phyloP scores from a whole-genome alignment of 2,329 filamentous ascomycete genomes.

The Juglanconis sp. region DNA sequence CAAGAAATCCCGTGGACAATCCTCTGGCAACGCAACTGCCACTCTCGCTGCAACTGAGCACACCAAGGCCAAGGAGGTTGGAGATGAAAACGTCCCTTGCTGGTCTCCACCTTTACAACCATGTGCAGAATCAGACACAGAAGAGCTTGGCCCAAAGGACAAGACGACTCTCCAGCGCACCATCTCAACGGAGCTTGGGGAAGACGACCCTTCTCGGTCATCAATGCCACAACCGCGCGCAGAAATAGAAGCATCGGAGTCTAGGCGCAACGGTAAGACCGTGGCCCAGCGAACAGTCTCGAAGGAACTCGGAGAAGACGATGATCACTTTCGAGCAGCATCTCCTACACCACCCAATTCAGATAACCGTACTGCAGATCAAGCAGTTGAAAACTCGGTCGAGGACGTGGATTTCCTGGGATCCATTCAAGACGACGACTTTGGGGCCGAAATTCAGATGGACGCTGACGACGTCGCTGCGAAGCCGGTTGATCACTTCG shows the following conservation, averaged over 20 bases:
- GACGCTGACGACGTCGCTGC: not conserved
- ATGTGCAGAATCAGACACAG: not conserved
- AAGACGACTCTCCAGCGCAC: not conserved
- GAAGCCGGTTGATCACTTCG: not conserved
- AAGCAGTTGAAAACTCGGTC: not conserved
- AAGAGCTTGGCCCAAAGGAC: not conserved
- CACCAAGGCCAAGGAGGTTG: not conserved
- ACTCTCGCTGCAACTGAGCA: not conserved
- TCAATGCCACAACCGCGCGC: not conserved
- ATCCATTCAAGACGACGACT: not conserved
- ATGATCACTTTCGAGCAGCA: not conserved
- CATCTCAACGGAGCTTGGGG: not conserved
- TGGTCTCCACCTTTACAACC: not conserved
- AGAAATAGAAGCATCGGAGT: not conserved
- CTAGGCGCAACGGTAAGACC: not conserved
- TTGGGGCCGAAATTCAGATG: not conserved
- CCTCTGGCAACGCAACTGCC: not conserved
- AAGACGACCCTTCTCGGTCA: not conserved
- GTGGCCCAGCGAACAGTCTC: not conserved
- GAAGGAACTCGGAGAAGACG: conserved; percentile 7
- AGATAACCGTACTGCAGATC: not conserved
- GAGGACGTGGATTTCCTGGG: not conserved
- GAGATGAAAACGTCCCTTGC: not conserved
- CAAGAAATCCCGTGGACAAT: conserved; percentile 13
- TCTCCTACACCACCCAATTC: not conserved